Evolutionary conservation across 352 stramenopile genomes (phyloP).

Genomic region (Peronosclerospora sorghi): DNA sequence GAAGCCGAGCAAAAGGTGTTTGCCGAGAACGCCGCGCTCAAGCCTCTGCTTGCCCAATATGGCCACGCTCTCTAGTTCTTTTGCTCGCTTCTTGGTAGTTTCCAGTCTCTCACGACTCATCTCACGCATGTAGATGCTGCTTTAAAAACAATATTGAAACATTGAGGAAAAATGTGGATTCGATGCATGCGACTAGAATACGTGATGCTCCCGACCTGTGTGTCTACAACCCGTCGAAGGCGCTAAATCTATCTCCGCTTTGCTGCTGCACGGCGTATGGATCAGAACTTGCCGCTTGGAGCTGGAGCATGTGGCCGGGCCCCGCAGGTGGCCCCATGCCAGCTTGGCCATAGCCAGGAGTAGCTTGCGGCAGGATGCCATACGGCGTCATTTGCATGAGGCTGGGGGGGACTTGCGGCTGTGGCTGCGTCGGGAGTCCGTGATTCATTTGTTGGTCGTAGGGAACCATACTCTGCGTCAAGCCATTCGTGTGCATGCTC

Average conservation of each 20-base stretch:
- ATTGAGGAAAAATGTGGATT: no score
- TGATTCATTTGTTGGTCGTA: constrained; percentile 25
- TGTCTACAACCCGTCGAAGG: constrained; percentile 62
- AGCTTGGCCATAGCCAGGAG: constrained; percentile 33
- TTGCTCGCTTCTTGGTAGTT: no score
- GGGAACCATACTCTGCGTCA: constrained; percentile 23
- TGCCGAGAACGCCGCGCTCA: constrained; percentile 73
- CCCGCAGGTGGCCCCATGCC: constrained; percentile 38
- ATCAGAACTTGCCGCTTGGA: constrained; percentile 48
- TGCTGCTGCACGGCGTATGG: constrained; percentile 42
- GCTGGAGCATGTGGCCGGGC: constrained; percentile 55
- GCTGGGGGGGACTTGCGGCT: constrained; percentile 32
- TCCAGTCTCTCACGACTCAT: no score
- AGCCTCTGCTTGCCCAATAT: constrained; percentile 74
- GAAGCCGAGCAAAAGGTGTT: constrained; percentile 87
- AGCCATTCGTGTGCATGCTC: constrained; percentile 12
- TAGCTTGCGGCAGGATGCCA: constrained; percentile 42
- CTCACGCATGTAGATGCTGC: no score
- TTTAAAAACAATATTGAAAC: no score
- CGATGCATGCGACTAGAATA: no score
- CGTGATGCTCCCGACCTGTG: background rate
- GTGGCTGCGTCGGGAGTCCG: constrained; percentile 32
- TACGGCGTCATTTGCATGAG: constrained; percentile 79
- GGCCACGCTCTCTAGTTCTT: constrained; percentile 75
- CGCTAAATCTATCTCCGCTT: constrained; percentile 60